Base-by-base conservation (phyloP, 139 green algal species). In the Limnomonas spitsbergensis region DNA sequence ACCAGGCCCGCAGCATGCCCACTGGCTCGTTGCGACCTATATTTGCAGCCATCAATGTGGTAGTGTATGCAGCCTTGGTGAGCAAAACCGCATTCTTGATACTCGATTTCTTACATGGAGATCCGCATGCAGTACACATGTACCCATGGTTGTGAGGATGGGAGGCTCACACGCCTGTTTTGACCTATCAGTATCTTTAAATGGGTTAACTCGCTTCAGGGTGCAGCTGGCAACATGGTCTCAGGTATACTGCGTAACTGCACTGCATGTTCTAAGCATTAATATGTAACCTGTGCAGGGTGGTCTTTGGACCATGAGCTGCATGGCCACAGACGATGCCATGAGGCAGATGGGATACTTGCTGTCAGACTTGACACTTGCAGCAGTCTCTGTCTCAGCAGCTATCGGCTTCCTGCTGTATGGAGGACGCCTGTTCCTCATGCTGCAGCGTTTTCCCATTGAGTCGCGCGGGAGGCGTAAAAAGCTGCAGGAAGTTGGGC, bases 401-500 rank as follows among this genome's bases (percentile, higher is more conserved):
- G 93, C 94, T 0, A 77, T 82, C 2, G 93, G 92, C 66, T 99
- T 99, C 84, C 70, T 98, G 76, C 47, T 98, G 34, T 99, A 98
- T 81, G 96, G 96, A 32, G 94, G 95, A 7, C 87, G 93, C 39
- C 89, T 98, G 35, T 97, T 96, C 79, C 74, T 94, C 42, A 98
- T 98, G 94, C 82, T 93, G 70, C 85, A 90, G 77, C 87, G 92
- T 36, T 99, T 99, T 88, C 96, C 96, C 3, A 95, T 99, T 35
- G 95, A 99, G 83, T 94, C 84, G 9, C 83, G 90, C 14, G 96
- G 96, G 0, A 85, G 95, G 34, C 83, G 89, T 53, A 98, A 97
- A 88, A 99, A 99, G 94, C 91, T 99, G 81, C 83, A 87, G 26
- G 96, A 99, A 85, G 95, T 93, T 7, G 95, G 94, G 2, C 84